phyloP scores from a whole-genome alignment of 352 stramenopile species.

The Elongisporangium senticosum region DNA sequence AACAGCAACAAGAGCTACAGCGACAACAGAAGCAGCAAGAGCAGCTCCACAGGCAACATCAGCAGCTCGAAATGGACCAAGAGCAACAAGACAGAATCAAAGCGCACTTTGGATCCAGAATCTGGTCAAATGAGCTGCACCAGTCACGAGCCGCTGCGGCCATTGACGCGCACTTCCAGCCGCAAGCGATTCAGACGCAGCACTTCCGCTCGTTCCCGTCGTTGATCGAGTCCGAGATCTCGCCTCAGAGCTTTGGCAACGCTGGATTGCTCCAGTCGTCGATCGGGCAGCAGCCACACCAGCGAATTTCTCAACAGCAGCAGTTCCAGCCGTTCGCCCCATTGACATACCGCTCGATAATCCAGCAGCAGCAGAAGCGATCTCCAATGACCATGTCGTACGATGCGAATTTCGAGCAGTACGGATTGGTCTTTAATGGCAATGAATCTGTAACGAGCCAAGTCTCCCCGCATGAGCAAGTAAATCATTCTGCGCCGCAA shows the following conservation, averaged over 20 bases:
- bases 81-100: background rate
- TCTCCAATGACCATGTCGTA: background rate
- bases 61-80: background rate
- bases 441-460: background rate
- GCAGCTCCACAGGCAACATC: no score
- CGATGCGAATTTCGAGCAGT: background rate
- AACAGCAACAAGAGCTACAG: slow-evolving; percentile 3
- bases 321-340: background rate
- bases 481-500: background rate
- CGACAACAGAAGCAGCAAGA: slow-evolving; percentile 3
- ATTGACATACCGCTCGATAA: background rate
- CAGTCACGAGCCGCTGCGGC: slow-evolving; percentile 7
- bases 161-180: slow-evolving; percentile 10
- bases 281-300: background rate
- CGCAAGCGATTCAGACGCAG: background rate
- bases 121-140: slow-evolving; percentile 12
- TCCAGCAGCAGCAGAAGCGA: background rate
- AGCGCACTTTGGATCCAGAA: slow-evolving; percentile 8
- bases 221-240: background rate
- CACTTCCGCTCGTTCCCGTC: background rate
- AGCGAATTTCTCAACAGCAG: background rate
- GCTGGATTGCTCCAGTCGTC: background rate
- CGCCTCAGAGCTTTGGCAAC: background rate
- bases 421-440: background rate
- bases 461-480: background rate